Conservation (phyloP, 2,329 filamentous ascomycete species). For the Epichloe bromicola region DNA sequence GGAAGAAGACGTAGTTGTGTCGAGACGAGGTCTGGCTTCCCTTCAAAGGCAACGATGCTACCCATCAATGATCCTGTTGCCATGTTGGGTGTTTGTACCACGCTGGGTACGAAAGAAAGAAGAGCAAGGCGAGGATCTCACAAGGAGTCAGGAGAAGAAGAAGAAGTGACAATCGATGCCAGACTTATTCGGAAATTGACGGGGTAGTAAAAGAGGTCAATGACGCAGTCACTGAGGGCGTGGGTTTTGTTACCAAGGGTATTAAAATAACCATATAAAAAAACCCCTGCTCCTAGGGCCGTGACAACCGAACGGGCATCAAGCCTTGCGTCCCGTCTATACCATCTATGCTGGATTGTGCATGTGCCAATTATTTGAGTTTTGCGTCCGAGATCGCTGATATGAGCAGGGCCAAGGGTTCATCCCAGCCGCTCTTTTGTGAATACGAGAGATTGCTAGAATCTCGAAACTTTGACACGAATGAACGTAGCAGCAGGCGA, state of each 20-base stretch:
- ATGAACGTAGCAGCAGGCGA: neutral
- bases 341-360: neutral
- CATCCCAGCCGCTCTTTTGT: neutral
- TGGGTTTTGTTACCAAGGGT: neutral
- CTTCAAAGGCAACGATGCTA: slow-evolving; percentile 48
- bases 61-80: slow-evolving; percentile 20
- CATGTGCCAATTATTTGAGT: neutral
- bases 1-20: slow-evolving; percentile 49
- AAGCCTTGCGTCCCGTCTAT: neutral
- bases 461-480: neutral
- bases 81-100: slow-evolving; percentile 2
- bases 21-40: slow-evolving; percentile 38
- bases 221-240: neutral
- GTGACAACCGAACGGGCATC: neutral
- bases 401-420: neutral
- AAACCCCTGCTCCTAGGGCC: neutral
- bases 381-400: neutral
- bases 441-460: neutral
- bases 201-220: neutral
- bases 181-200: neutral
- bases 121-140: neutral
- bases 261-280: neutral
- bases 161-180: neutral
- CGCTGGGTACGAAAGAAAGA: neutral
- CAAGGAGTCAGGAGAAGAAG: neutral